phyloP scores from a whole-genome alignment of 108 stramenopile species.

The Nitzschia palea region DNA sequence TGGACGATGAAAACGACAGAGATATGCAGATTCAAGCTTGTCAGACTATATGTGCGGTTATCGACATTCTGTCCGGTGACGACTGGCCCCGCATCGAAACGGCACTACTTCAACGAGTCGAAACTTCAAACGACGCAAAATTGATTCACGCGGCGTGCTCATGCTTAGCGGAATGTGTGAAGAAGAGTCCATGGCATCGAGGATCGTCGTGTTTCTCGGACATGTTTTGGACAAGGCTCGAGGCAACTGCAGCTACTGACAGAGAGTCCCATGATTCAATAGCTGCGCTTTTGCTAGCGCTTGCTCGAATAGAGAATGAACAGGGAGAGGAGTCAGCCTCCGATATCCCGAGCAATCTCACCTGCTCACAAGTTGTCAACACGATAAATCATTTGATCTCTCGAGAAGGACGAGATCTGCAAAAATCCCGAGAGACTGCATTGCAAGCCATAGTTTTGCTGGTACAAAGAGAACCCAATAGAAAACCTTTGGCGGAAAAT shows the following conservation, averaged over 20 bases:
- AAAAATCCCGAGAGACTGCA: slow-evolving; percentile 19
- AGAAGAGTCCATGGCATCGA: slow-evolving; percentile 16
- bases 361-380: slow-evolving; percentile 20
- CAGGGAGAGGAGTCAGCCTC: neutral
- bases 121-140: slow-evolving; percentile 23
- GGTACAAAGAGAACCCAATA: slow-evolving; percentile 21
- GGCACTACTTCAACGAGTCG: slow-evolving; percentile 15
- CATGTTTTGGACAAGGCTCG: slow-evolving; percentile 29
- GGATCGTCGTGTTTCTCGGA: slow-evolving; percentile 21
- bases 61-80: neutral
- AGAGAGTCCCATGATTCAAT: slow-evolving; percentile 5
- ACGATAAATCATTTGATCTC: slow-evolving; percentile 21
- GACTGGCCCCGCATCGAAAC: slow-evolving; percentile 27
- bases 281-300: slow-evolving; percentile 8
- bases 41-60: slow-evolving; percentile 18
- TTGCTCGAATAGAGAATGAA: slow-evolving; percentile 18
- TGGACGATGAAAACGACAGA: slow-evolving; percentile 33
- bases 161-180: slow-evolving; percentile 25
- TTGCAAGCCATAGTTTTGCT: slow-evolving; percentile 16
- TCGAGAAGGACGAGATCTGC: neutral
- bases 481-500: slow-evolving; percentile 35
- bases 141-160: slow-evolving; percentile 19
- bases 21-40: slow-evolving; percentile 39
- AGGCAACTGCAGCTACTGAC: slow-evolving; percentile 12
- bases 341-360: slow-evolving; percentile 10